Base-by-base conservation (phyloP, 306 rosid species). In the Ammopiptanthus mongolicus region DNA sequence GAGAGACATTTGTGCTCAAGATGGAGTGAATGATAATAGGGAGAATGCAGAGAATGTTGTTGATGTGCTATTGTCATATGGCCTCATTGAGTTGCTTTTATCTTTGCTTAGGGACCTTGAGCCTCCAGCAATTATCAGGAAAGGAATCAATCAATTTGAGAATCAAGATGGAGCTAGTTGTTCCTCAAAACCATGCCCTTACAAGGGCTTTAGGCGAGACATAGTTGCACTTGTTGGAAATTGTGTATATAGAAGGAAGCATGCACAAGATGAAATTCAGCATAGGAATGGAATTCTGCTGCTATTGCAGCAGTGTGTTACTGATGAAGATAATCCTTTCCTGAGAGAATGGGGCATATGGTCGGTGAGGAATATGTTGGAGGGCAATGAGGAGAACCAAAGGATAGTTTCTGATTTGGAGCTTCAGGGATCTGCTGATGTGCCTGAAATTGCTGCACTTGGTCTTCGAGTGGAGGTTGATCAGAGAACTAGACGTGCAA, bases 291-390 rank as follows among this genome's bases (percentile, higher is more conserved):
- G 93, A 70, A 80, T 94, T 61, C 87, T 89, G 52, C 74, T 94
- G 77, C 86, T 91, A 48, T 81, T 91, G 63, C 98, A 91, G 79
- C 93, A 91, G 74, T 90, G 96, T 83, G 95, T 90, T 58, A 63
- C 82, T 19, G 97, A 95, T 65, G 93, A 95, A 23, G 95, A 93
- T 36, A 90, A 90, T 69, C 97, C 96, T 6, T 95, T 77, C 81
- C 55, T 90, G 74, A 95, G 96, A 84, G 97, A 95, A 79, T 90
- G 98, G 93, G 96, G 93, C 48, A 82, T 88, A 80, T 92, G 96
- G 91, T 81, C 77, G 19, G 84, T 86, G 62, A 91, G 96, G 87
- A 90, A 91, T 75, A 53, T 91, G 81, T 76, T 95, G 70, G 93
- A 90, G 78, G 88, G 85, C 4, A 91, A 88, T 50, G 69, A 79